These are phyloP conservation scores for Fraxinus nigra DNA, from an alignment of 305 asterid species.

Conservation along the genomic window DNA sequence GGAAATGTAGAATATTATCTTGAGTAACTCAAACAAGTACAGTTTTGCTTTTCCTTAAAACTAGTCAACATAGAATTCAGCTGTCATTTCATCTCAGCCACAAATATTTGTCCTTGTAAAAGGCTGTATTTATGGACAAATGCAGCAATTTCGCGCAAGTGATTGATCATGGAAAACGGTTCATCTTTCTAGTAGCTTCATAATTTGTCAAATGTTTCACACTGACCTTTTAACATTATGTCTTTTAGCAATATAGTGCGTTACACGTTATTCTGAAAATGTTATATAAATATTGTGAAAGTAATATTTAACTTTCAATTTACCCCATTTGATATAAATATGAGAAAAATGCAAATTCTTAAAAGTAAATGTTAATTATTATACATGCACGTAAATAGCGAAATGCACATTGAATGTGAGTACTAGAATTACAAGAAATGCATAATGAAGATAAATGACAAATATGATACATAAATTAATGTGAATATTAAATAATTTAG, in stretches of 20 bases:
- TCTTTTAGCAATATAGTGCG: neutral
- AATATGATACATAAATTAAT: too few relatives aligned
- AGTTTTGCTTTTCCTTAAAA: neutral
- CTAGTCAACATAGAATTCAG: slow-evolving; percentile 19
- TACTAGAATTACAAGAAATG: too few relatives aligned
- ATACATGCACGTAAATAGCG: too few relatives aligned
- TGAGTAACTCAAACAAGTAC: neutral
- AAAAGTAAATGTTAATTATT: too few relatives aligned
- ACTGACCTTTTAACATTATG: neutral
- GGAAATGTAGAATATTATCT: neutral
- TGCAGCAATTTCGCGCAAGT: neutral
- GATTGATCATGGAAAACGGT: neutral
- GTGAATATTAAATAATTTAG: too few relatives aligned
- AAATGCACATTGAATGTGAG: too few relatives aligned
- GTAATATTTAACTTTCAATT: too few relatives aligned
- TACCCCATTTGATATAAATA: too few relatives aligned
- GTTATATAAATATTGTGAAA: too few relatives aligned
- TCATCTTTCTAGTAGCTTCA: neutral
- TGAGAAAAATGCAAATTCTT: too few relatives aligned
- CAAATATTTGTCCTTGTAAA: neutral
- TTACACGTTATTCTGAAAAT: too few relatives aligned
- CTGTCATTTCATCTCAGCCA: slow-evolving; percentile 7
- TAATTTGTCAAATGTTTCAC: neutral
- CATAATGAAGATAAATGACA: too few relatives aligned
- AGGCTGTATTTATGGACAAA: neutral